phyloP scores from a whole-genome alignment of 441 rosid species.

The Syzygium malaccense region DNA sequence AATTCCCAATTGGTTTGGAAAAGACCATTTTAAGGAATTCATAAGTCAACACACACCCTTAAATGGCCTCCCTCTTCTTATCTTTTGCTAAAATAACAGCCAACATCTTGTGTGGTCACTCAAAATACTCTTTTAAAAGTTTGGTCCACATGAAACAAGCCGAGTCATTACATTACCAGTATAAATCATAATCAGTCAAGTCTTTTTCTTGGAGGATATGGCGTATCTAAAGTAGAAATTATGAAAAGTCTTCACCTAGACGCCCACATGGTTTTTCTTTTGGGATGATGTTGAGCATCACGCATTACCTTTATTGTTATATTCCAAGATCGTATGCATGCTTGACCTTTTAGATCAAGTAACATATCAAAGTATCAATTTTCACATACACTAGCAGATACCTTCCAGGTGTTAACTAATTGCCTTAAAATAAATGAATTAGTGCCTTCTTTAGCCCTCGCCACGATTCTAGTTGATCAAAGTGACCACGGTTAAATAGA shows the following conservation, averaged over 20 bases:
- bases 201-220: neutral
- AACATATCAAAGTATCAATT: neutral
- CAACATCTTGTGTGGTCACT: neutral
- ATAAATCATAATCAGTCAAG: neutral
- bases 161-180: neutral
- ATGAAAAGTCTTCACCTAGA: neutral
- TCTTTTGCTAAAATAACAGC: too few relatives aligned
- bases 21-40: neutral
- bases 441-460: neutral
- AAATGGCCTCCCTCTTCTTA: neutral
- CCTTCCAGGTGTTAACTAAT: neutral
- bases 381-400: neutral
- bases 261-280: neutral
- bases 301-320: neutral
- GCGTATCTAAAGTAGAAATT: neutral
- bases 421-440: neutral
- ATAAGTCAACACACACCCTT: neutral
- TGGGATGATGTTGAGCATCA: neutral
- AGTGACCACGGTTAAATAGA: neutral
- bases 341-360: neutral
- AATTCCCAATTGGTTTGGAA: neutral
- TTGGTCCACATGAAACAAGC: neutral
- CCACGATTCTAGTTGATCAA: neutral
- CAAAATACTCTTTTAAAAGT: rapidly evolving
- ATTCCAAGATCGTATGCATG: neutral